Evolutionary conservation across 2,329 filamentous ascomycete genomes (phyloP).

Genomic region (Microcyclospora tardicrescens): DNA sequence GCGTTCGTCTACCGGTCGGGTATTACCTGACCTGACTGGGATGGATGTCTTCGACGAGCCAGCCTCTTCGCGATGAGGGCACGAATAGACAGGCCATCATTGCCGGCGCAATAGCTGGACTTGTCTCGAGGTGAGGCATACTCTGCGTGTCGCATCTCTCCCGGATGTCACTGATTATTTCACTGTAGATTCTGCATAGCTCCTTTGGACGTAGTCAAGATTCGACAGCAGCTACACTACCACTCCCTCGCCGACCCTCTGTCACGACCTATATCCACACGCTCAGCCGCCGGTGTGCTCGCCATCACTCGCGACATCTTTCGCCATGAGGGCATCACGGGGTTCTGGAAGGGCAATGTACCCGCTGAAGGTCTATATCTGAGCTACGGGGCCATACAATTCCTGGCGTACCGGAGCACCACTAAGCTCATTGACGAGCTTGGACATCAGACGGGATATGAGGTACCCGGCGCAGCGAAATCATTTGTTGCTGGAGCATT

Average conservation of each 20-base stretch:
- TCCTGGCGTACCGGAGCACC: slow-evolving; percentile 69
- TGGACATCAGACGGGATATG: slow-evolving; percentile 32
- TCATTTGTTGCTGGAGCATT: slow-evolving; percentile 73
- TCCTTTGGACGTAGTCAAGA: slow-evolving; percentile 95
- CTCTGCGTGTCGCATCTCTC: background rate
- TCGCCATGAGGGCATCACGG: slow-evolving; percentile 65
- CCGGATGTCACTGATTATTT: background rate
- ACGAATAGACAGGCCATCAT: slow-evolving; percentile 52
- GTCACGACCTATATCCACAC: slow-evolving; percentile 33
- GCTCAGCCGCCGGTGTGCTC: slow-evolving; percentile 14
- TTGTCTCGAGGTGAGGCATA: slow-evolving; percentile 66
- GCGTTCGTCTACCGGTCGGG: no score
- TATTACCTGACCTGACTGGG: slow-evolving; percentile 1
- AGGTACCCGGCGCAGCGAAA: slow-evolving; percentile 54
- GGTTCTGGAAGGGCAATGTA: slow-evolving; percentile 95
- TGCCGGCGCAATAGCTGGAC: slow-evolving; percentile 60
- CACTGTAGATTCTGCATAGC: slow-evolving; percentile 69
- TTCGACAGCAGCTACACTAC: slow-evolving; percentile 85
- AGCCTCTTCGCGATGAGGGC: slow-evolving; percentile 60
- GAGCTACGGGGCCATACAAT: slow-evolving; percentile 78
- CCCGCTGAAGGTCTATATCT: slow-evolving; percentile 92
- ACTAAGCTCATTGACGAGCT: slow-evolving; percentile 52
- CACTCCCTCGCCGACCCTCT: slow-evolving; percentile 69
- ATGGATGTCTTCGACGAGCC: slow-evolving; percentile 52
- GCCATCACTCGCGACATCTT: slow-evolving; percentile 50